These are phyloP conservation scores for Coffea humblotiana DNA, from an alignment of 305 asterid genomes.

Conservation along the genomic window DNA sequence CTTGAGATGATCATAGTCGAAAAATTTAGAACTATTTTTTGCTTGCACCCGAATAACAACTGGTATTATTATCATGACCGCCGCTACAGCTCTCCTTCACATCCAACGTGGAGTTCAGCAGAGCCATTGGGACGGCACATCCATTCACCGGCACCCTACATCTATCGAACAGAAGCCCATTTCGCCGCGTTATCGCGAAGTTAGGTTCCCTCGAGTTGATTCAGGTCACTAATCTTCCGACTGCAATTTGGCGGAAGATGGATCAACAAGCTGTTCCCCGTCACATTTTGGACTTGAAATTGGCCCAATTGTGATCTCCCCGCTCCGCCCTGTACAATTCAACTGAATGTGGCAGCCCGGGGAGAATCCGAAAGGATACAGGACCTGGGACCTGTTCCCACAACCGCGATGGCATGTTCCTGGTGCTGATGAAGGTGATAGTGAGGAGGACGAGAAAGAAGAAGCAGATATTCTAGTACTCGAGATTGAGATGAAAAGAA, in stretches of 20 bases:
- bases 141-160: conserved; percentile 43
- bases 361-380: conserved; percentile 78
- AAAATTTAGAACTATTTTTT: conserved; percentile 25
- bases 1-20: conserved; percentile 34
- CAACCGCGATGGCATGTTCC: background rate
- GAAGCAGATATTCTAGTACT: background rate
- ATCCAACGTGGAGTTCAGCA: conserved; percentile 25
- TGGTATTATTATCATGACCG: conserved; percentile 6
- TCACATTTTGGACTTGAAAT: conserved; percentile 46
- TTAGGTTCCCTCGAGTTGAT: conserved; percentile 31
- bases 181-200: conserved; percentile 59
- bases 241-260: conserved; percentile 55
- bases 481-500: background rate
- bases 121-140: conserved; percentile 46
- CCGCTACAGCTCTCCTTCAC: conserved; percentile 23
- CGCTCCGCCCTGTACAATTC: conserved; percentile 27
- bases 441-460: background rate
- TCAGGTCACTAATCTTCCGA: conserved; percentile 50
- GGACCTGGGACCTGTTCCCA: conserved; percentile 15
- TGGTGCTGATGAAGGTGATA: background rate
- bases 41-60: conserved; percentile 49
- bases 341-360: conserved; percentile 48
- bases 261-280: conserved; percentile 47
- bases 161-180: conserved; percentile 54
- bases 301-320: conserved; percentile 38